Evolutionary conservation across 2,329 filamentous ascomycete species (phyloP).

Genomic region (Penicillium sp.): DNA sequence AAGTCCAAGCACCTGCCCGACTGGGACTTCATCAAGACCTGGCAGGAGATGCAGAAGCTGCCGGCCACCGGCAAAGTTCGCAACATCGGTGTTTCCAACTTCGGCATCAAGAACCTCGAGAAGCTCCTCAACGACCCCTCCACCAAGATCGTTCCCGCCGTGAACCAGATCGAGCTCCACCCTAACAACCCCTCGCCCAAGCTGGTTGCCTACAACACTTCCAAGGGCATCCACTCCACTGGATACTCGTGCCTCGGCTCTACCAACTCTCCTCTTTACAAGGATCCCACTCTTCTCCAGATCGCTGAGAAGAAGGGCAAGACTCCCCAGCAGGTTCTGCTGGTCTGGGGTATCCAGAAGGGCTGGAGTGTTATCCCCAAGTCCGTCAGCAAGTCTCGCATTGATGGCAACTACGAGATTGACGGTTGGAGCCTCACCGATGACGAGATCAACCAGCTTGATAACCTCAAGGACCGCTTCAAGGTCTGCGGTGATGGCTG

Average conservation of each 20-base stretch:
- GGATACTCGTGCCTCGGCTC: conserved; percentile 59
- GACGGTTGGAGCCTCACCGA: conserved; percentile 71
- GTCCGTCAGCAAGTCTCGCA: conserved; percentile 69
- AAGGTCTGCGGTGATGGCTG: conserved; percentile 77
- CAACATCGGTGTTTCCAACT: conserved; percentile 86
- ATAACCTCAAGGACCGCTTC: conserved; percentile 69
- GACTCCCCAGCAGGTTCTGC: conserved; percentile 53
- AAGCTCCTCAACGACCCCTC: conserved; percentile 67
- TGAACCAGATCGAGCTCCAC: conserved; percentile 55
- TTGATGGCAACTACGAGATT: conserved; percentile 73
- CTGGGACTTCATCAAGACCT: conserved; percentile 83
- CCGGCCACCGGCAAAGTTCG: conserved; percentile 60
- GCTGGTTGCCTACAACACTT: conserved; percentile 52
- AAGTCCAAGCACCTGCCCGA: conserved; percentile 64
- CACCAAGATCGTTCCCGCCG: conserved; percentile 53
- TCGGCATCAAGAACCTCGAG: conserved; percentile 76
- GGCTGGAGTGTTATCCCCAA: conserved; percentile 85
- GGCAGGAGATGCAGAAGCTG: conserved; percentile 48
- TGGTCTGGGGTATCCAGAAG: conserved; percentile 75
- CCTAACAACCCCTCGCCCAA: conserved; percentile 69
- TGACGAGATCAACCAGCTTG: conserved; percentile 69
- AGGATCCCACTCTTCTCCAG: conserved; percentile 51
- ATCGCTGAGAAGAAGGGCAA: conserved; percentile 57
- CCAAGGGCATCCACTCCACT: conserved; percentile 55
- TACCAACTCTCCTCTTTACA: conserved; percentile 54